Evolutionary conservation across 164 flowering plant species (phyloP).

Genomic region (Nelumbo lutea): DNA sequence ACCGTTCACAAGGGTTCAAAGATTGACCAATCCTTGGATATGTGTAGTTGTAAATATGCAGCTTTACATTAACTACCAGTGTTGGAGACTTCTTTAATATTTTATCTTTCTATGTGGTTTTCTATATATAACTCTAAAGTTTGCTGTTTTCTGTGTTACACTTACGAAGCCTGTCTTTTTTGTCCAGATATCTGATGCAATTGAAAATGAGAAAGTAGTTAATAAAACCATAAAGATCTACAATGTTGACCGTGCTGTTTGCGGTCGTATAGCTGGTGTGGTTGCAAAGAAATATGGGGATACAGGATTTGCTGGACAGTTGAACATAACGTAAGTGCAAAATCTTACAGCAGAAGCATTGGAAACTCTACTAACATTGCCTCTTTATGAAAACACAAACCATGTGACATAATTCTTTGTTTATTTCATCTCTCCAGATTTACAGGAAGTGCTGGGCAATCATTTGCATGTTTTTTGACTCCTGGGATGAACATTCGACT

Average conservation of each 20-base stretch:
- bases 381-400: too few relatives aligned
- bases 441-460: constrained; percentile 95
- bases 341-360: neutral
- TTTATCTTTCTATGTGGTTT: neutral
- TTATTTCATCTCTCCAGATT: constrained; percentile 47
- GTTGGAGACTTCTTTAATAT: too few relatives aligned
- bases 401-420: neutral
- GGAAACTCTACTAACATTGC: neutral
- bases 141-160: neutral
- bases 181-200: constrained; percentile 79
- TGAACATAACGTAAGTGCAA: constrained; percentile 73
- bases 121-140: neutral
- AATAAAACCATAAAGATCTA: constrained; percentile 64
- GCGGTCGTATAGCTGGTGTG: constrained; percentile 92
- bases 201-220: constrained; percentile 75
- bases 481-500: constrained; percentile 96
- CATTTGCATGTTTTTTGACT: constrained; percentile 88
- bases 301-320: constrained; percentile 96
- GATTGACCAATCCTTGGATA: too few relatives aligned
- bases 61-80: too few relatives aligned
- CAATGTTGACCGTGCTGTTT: constrained; percentile 94
- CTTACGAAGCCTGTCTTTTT: constrained; percentile 2
- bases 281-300: constrained; percentile 97
- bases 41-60: too few relatives aligned
- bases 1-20: too few relatives aligned